These are phyloP conservation scores for Ziziphus jujuba DNA, from an alignment of 306 rosid species.

Conservation along the genomic window DNA sequence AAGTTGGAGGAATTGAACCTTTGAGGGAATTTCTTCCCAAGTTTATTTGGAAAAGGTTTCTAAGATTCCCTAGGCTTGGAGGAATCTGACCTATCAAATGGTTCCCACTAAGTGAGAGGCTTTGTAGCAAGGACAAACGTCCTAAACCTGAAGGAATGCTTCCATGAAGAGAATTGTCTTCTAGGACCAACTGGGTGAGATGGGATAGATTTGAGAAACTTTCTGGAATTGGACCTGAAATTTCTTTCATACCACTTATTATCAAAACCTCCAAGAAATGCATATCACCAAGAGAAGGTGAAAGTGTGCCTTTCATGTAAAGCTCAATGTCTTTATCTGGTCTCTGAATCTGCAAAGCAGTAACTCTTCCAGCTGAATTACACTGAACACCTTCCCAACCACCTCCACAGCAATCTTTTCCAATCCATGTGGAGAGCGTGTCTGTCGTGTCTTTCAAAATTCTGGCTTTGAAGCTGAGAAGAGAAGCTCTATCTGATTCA, in stretches of 20 bases:
- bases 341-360: constrained; percentile 69
- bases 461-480: constrained; percentile 71
- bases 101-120: constrained; percentile 73
- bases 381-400: constrained; percentile 96
- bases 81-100: constrained; percentile 76
- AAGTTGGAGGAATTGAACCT: constrained; percentile 67
- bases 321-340: constrained; percentile 42
- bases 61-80: constrained; percentile 57
- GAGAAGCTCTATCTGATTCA: constrained; percentile 77
- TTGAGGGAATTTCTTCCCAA: constrained; percentile 63
- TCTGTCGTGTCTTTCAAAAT: constrained; percentile 77
- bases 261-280: constrained; percentile 78
- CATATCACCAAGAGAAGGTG: constrained; percentile 71
- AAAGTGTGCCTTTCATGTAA: constrained; percentile 83
- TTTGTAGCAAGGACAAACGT: constrained; percentile 58
- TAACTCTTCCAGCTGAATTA: constrained; percentile 74
- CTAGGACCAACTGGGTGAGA: constrained; percentile 70
- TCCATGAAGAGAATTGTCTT: constrained; percentile 75
- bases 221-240: constrained; percentile 75
- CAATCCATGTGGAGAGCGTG: constrained; percentile 66
- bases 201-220: constrained; percentile 63
- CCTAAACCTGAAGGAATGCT: constrained; percentile 80
- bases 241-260: constrained; percentile 75
- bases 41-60: constrained; percentile 58
- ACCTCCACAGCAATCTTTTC: constrained; percentile 81